Conservation (phyloP, 208 protist genomes). For the Trypanosoma rangeli region DNA sequence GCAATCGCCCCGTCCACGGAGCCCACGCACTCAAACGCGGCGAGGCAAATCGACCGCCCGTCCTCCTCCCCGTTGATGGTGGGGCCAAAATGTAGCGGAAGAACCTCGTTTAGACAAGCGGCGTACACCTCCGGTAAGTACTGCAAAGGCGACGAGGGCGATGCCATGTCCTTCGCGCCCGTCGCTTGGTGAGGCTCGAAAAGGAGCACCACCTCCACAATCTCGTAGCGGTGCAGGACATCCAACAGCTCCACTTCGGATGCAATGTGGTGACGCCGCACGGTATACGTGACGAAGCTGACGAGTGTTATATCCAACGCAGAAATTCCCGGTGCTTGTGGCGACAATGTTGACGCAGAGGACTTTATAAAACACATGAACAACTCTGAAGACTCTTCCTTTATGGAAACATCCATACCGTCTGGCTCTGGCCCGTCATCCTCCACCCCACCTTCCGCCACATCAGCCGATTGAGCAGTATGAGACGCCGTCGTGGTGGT, state of each 20-base stretch:
- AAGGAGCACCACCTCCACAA: conserved; percentile 76
- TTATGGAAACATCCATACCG: background rate
- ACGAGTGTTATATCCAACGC: conserved; percentile 52
- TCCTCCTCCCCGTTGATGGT: conserved; percentile 77
- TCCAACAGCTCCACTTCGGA: conserved; percentile 65
- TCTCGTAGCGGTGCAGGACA: conserved; percentile 62
- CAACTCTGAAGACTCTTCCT: conserved; percentile 51
- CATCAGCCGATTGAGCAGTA: conserved; percentile 10
- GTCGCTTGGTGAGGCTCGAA: background rate
- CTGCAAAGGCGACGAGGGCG: conserved; percentile 14
- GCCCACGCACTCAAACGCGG: conserved; percentile 7
- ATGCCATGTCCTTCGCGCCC: background rate
- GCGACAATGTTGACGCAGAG: background rate
- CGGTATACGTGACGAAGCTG: conserved; percentile 62
- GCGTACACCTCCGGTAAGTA: conserved; percentile 45
- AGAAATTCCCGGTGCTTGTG: background rate
- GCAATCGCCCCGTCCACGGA: conserved; percentile 43
- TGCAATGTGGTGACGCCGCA: conserved; percentile 28
- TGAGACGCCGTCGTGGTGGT: background rate
- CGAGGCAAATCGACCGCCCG: conserved; percentile 34
- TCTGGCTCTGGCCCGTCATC: conserved; percentile 7
- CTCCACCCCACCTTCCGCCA: conserved; percentile 10
- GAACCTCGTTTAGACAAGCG: conserved; percentile 37
- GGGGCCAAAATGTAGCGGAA: conserved; percentile 74
- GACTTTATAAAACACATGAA: conserved; percentile 63